phyloP scores from a whole-genome alignment of 805 yeast species.

The Ogataea glucozyma region DNA sequence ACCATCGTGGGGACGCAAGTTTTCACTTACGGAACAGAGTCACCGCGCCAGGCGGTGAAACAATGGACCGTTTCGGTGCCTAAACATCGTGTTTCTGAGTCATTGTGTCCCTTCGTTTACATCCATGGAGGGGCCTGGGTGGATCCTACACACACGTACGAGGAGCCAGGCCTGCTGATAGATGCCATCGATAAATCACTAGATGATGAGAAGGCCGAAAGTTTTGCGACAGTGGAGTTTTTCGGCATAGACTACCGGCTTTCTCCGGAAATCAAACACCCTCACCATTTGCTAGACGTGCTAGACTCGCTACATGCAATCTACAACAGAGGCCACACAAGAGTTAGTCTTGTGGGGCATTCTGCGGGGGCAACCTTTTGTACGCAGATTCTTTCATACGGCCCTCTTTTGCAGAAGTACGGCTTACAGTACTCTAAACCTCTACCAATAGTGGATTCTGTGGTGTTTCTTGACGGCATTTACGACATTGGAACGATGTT shows the following conservation, averaged over 20 bases:
- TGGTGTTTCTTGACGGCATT: slow-evolving; percentile 67
- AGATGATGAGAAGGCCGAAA: neutral
- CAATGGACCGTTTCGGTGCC: slow-evolving; percentile 15
- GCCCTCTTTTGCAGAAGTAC: slow-evolving; percentile 9
- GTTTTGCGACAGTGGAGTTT: slow-evolving; percentile 13
- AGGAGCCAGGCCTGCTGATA: slow-evolving; percentile 49
- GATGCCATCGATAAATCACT: slow-evolving; percentile 21
- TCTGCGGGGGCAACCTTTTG: slow-evolving; percentile 77
- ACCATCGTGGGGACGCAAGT: slow-evolving; percentile 9
- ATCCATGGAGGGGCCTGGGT: slow-evolving; percentile 94
- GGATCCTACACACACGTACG: slow-evolving; percentile 60
- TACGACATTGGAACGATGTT: slow-evolving; percentile 53
- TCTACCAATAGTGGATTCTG: slow-evolving; percentile 24
- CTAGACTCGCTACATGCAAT: slow-evolving; percentile 39
- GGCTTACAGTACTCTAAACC: slow-evolving; percentile 11
- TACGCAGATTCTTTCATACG: slow-evolving; percentile 48
- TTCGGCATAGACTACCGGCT: slow-evolving; percentile 65
- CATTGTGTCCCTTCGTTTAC: slow-evolving; percentile 40
- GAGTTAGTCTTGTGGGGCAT: slow-evolving; percentile 59
- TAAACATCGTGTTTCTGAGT: neutral
- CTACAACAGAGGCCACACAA: slow-evolving; percentile 23
- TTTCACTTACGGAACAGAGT: slow-evolving; percentile 10
- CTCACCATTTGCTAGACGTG: slow-evolving; percentile 61
- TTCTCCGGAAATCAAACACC: slow-evolving; percentile 62
- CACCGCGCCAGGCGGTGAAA: slow-evolving; percentile 24